Base-by-base conservation (phyloP, 306 rosid genomes). In the Gynostemma pentaphyllum region DNA sequence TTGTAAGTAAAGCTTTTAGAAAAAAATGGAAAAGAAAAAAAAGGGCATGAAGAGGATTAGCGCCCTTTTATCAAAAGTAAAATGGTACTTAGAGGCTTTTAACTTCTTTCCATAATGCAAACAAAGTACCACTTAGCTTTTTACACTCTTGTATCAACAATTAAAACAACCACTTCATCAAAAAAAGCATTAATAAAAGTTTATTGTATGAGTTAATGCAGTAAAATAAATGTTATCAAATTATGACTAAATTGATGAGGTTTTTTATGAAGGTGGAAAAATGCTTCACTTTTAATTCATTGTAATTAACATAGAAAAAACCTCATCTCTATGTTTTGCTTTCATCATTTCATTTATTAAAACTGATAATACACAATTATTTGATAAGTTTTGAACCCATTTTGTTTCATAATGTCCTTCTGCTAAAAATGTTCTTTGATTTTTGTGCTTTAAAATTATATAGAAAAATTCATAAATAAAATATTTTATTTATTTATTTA, bases 241-340 rank as follows among this genome's bases (percentile, higher is more conserved):
- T 56, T 29, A 55, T 34, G 45, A 56, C n/a, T 8, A 32, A 9
- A 15, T 56, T 56, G 45, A 56, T 56, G 62, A 54, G 41, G 41
- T 47, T 24, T 47, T 11, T 18, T 47, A 27, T 47, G 52, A 47
- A 47, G 53, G 54, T 55, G 62, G 44, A 34, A 56, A 56, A 30
- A 56, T 56, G 45, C 63, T 56, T 56, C 0, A 1, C 45, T 56
- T 32, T 45, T 34, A 56, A 56, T 56, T 56, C 63, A 30, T 55
- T 55, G 29, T 53, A 22, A 54, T 54, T 55, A 55, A 55, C 42
- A 22, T 0, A 27, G 15, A 18, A 21, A 8, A 48, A 22, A 22
- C 56, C 56, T 50, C 30, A 24, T 50, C 56, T 50, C 7, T 45
- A 15, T 5, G 49, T 16, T 45, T 45, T 16, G 1, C 49, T 45